Base-by-base conservation (phyloP, 768 basidiomycete species). In the Naganishia kalamii region DNA sequence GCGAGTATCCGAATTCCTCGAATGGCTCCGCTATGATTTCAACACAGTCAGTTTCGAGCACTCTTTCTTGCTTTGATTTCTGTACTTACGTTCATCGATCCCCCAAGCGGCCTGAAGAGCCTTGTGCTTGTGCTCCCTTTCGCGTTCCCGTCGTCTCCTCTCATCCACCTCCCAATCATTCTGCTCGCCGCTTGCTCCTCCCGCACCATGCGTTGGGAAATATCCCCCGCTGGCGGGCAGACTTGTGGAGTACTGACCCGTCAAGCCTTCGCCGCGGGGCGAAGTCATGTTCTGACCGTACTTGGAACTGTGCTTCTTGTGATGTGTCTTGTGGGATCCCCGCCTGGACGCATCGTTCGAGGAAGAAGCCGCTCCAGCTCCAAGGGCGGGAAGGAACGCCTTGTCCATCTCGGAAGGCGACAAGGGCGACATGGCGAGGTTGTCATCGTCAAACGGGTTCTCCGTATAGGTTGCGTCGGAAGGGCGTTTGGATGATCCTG, bases 41-140 rank as follows among this genome's bases (percentile, higher is more conserved):
- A 59, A 51, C 69, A 51, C 67, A 19, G 4, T 57, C 37, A 33
- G 27, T 21, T 59, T 37, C n/a, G n/a, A n/a, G 8, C 43, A 33
- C 23, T 13, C 5, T 19, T 11, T 48, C n/a, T 23, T 40, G 6
- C 23, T 27, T 25, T 32, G 35, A 7, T 17, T 35, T 32, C 21
- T 32, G 7, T n/a, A 73, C 76, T 70, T 65, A 78, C 77, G 77
- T 21, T 66, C 70, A 65, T 78, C 75, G 29, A 68, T 75, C 17
- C 77, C 77, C 77, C 77, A 78, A 65, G 77, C 77, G 47, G 75
- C 77, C 49, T 78, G 75, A 43, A 78, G 62, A 3, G 77, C 77
- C 40, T 70, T 59, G 40, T 72, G 69, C 65, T 77, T 77, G n/a
- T 67, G 37, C 27, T 77, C 76, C 65, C 72, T 72, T 52, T 76